Percentiles rank a stretch among this genome's conserved stretches.
Evolutionary conservation across 2,329 filamentous ascomycete species (phyloP).

Genomic region (Fusarium proliferatum): DNA sequence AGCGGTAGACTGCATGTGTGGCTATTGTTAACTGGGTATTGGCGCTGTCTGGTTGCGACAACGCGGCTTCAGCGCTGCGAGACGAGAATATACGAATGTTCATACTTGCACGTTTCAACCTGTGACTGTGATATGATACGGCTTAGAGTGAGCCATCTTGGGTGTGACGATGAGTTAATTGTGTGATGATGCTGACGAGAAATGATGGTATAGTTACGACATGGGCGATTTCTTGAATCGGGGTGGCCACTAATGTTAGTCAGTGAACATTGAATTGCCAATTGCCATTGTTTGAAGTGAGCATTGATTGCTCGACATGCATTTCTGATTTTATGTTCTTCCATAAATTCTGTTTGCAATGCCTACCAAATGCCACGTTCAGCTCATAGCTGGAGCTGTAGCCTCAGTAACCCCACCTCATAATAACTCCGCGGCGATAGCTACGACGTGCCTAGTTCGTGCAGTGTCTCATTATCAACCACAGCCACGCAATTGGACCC

Average conservation of each 20-base stretch:
- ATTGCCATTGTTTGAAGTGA: not conserved
- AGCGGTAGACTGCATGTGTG: constrained; percentile 46
- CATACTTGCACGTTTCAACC: constrained; percentile 2
- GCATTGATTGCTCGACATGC: not conserved
- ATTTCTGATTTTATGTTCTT: not conserved
- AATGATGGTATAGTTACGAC: not conserved
- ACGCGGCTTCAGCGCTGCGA: constrained; percentile 47
- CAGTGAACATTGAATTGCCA: not conserved
- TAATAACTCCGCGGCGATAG: not conserved
- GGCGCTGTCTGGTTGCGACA: constrained; percentile 49
- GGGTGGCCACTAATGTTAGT: not conserved
- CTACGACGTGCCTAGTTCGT: not conserved
- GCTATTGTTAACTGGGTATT: constrained; percentile 49
- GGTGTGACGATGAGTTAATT: not conserved
- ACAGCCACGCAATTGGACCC: constrained; percentile 12
- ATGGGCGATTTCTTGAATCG: not conserved
- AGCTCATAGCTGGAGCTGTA: not conserved
- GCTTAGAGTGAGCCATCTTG: not conserved
- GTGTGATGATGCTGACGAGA: not conserved
- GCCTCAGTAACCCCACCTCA: constrained; percentile 2
- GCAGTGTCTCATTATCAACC: constrained; percentile 8
- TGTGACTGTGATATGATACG: not conserved
- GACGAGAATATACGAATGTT: constrained; percentile 55
- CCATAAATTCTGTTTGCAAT: not conserved
- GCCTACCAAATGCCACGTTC: not conserved